Evolutionary conservation across 2,329 filamentous ascomycete species (phyloP).

Genomic region (Aureobasidium sp.): DNA sequence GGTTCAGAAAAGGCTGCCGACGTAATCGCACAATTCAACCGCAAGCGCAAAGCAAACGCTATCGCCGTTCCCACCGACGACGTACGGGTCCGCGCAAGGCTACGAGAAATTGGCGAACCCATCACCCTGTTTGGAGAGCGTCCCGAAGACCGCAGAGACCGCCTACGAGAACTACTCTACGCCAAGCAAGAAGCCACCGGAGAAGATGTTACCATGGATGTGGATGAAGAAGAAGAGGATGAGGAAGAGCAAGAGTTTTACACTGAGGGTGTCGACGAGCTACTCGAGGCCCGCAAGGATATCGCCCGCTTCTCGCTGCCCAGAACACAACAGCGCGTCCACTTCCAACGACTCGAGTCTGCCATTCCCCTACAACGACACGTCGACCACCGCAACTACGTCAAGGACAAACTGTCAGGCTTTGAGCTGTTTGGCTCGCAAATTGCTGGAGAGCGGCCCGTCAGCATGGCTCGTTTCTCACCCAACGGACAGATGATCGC

Average conservation of each 20-base stretch:
- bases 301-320: conserved; percentile 89
- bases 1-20: conserved; percentile 86
- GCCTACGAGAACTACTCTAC: conserved; percentile 79
- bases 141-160: conserved; percentile 84
- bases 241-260: conserved; percentile 95
- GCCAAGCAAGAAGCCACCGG: conserved; percentile 70
- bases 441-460: conserved; percentile 88
- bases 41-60: conserved; percentile 88
- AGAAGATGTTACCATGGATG: conserved; percentile 59
- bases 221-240: conserved; percentile 60
- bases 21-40: conserved; percentile 88
- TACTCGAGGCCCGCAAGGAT: conserved; percentile 79
- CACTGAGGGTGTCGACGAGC: conserved; percentile 78
- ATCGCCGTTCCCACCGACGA: conserved; percentile 97
- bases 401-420: conserved; percentile 83
- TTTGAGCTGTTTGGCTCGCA: conserved; percentile 97
- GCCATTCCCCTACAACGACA: conserved; percentile 89
- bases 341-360: conserved; percentile 82
- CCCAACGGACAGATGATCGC: conserved; percentile 87
- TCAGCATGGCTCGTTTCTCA: conserved; percentile 93
- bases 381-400: conserved; percentile 88
- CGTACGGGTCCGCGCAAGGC: conserved; percentile 79
- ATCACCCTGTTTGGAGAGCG: conserved; percentile 96
- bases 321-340: conserved; percentile 79
- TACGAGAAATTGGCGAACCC: conserved; percentile 92